Evolutionary conservation across 1,139 yeast genomes (phyloP), one percentile per base, ranked within the genome.

Genomic region (Meyerozyma sp.): DNA sequence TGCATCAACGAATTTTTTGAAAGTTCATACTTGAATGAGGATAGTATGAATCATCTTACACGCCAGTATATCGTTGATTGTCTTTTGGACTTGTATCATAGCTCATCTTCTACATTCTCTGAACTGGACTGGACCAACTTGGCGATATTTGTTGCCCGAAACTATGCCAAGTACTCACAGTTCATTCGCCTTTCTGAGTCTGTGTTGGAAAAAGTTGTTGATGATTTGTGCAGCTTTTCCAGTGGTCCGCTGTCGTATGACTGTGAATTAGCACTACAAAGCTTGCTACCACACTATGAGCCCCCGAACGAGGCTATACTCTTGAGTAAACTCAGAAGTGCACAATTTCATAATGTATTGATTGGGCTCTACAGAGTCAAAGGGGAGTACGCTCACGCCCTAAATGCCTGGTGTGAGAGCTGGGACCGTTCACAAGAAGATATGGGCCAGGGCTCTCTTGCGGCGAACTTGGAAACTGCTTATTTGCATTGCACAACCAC

Each of bases 1-100:
- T 75, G 85, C 0, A 58, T 88, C 49, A 84, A 87, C 56, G 94
- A 86, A 56, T 86, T 84, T 27, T 84, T 88, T 58, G 96, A 88
- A 57, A 93, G 86, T 55, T 66, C 84, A 0, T 68, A 73, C 39
- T 58, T 88, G 43, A 87, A 88, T 55, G 81, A 74, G 27, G 78
- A 74, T 40, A 70, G 63, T 21, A 54, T 60, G 16, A 53, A 45
- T 20, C 49, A 36, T 37, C 53, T 81, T 14, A 79, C 68, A 43
- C 68, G 94, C 16, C 94, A 85, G 57, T 78, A 79, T 49, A 73
- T 85, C n/a, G 63, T 82, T 13, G 87, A 83, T 45, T 80, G 84
- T 3, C 61, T 85, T 29, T 58, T 82, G n/a, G 86, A 81, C 40
- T 60, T 81, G 3, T 75, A 58, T 53, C 69, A 65, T 7, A 62